Conservation (phyloP, 495 filamentous ascomycete species). For the Neurospora cerealis region DNA sequence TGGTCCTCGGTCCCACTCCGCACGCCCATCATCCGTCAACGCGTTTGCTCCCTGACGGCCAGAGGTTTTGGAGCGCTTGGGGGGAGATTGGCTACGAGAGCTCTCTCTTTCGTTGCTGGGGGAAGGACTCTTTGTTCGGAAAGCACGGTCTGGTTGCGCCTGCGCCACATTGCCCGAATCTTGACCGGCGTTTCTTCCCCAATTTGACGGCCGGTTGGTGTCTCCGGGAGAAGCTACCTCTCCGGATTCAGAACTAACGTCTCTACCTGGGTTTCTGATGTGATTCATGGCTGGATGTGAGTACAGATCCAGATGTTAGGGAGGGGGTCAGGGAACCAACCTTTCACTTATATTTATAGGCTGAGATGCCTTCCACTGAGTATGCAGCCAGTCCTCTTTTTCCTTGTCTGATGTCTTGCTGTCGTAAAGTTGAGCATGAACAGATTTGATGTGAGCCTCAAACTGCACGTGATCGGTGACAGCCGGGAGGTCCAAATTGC, state of each 20-base stretch:
- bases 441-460: background rate
- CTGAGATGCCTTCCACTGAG: constrained; percentile 1
- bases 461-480: background rate
- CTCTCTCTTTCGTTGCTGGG: constrained; percentile 10
- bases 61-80: constrained; percentile 12
- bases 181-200: background rate
- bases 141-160: background rate
- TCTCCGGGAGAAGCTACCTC: background rate
- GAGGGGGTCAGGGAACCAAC: background rate
- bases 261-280: background rate
- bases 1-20: constrained; percentile 23
- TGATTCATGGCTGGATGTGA: background rate
- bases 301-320: background rate
- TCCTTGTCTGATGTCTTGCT: constrained; percentile 1
- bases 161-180: background rate
- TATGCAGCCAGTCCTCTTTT: background rate
- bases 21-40: constrained; percentile 9
- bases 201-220: background rate
- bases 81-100: constrained; percentile 11
- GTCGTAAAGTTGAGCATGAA: background rate
- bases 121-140: constrained; percentile 4
- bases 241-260: background rate
- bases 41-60: background rate
- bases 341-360: background rate
- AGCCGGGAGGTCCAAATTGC: background rate